phyloP scores from a whole-genome alignment of 1,139 yeast species.

The Yamadazyma blattariae region DNA sequence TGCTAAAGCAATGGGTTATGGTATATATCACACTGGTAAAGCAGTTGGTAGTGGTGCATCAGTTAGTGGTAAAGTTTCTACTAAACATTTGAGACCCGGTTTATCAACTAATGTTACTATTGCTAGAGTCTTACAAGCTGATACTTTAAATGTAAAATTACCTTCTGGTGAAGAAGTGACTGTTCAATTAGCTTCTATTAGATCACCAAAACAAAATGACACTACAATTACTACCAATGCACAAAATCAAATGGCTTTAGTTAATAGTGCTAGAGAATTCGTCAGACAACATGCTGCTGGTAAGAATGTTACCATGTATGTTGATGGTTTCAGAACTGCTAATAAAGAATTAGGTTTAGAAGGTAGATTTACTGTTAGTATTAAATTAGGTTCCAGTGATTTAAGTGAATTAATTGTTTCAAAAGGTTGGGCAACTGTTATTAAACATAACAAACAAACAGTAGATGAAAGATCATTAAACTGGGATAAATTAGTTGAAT shows the following conservation, averaged over 20 bases:
- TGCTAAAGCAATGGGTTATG: constrained; percentile 62
- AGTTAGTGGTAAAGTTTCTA: constrained; percentile 11
- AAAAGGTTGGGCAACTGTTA: constrained; percentile 74
- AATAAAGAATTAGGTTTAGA: constrained; percentile 57
- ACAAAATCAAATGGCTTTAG: constrained; percentile 46
- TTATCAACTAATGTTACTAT: constrained; percentile 50
- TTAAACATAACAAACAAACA: constrained; percentile 73
- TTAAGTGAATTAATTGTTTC: constrained; percentile 61
- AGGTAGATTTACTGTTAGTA: constrained; percentile 62
- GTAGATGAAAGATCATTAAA: constrained; percentile 64
- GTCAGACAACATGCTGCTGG: constrained; percentile 70
- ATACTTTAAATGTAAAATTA: constrained; percentile 56
- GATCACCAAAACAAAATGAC: constrained; percentile 71
- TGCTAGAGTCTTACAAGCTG: constrained; percentile 63
- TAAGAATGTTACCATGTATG: constrained; percentile 54
- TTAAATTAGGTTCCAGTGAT: constrained; percentile 46
- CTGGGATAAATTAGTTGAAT: constrained; percentile 76
- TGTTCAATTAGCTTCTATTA: constrained; percentile 70
- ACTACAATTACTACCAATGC: constrained; percentile 44
- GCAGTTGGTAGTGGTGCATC: constrained; percentile 16
- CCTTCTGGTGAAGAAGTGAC: constrained; percentile 51
- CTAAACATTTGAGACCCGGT: constrained; percentile 41
- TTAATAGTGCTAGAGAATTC: constrained; percentile 67
- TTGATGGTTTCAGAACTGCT: constrained; percentile 68
- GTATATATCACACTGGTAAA: constrained; percentile 50